Evolutionary conservation across 768 basidiomycete species (phyloP).

Genomic region (Dentipellis sp.): DNA sequence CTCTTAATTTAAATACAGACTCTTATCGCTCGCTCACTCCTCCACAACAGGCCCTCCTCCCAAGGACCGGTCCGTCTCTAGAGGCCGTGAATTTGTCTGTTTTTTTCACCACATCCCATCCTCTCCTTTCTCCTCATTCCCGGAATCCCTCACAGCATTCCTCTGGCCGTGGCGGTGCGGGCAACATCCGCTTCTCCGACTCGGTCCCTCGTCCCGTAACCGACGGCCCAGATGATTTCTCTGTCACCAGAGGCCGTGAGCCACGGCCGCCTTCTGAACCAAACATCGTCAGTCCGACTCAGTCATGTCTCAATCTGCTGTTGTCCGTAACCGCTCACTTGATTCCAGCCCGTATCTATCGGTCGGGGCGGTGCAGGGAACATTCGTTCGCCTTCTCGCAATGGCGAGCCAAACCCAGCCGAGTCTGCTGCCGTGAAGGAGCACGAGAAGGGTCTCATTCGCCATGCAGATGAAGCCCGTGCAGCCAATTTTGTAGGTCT

Average conservation of each 20-base stretch:
- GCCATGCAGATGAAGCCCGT: slow-evolving; percentile 13
- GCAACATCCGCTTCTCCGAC: slow-evolving; percentile 51
- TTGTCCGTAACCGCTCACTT: neutral
- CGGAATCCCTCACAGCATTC: slow-evolving; percentile 33
- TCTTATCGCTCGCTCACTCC: neutral
- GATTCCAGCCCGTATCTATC: slow-evolving; percentile 36
- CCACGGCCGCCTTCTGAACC: slow-evolving; percentile 22
- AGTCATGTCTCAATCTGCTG: neutral
- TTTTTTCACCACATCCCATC: neutral
- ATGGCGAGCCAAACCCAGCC: slow-evolving; percentile 16
- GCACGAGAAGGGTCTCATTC: slow-evolving; percentile 20
- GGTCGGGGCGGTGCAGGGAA: slow-evolving; percentile 85
- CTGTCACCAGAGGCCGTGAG: slow-evolving; percentile 59
- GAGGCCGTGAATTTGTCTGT: slow-evolving; percentile 55
- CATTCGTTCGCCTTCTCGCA: slow-evolving; percentile 70
- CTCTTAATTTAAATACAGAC: no score
- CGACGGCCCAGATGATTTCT: slow-evolving; percentile 34
- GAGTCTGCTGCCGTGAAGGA: slow-evolving; percentile 15
- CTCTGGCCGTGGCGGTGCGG: slow-evolving; percentile 59
- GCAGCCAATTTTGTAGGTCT: slow-evolving; percentile 20
- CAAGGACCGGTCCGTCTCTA: slow-evolving; percentile 41
- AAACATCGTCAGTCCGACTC: slow-evolving; percentile 25
- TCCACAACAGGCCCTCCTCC: neutral
- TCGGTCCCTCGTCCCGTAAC: slow-evolving; percentile 20
- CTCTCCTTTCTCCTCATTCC: neutral